Conservation (phyloP, 148 eudicot species). For the Selenicereus undatus region DNA sequence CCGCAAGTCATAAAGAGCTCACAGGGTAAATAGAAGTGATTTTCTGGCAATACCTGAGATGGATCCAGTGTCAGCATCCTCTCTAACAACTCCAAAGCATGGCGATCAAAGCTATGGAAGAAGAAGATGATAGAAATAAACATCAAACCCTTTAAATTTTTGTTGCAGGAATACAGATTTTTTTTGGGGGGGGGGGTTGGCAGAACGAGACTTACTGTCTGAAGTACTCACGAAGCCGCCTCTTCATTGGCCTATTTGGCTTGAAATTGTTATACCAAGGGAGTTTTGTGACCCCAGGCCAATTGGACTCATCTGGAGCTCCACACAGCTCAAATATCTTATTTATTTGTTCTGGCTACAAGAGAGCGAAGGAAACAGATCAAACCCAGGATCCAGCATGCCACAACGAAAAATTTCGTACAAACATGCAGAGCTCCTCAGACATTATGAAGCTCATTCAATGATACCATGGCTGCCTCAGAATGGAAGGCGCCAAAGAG, state of each 20-base stretch:
- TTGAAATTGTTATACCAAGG: conserved; percentile 82
- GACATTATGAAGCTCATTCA: neutral
- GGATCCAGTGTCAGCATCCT: conserved; percentile 92
- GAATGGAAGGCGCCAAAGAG: conserved; percentile 8
- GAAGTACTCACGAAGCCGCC: conserved; percentile 69
- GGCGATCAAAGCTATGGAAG: conserved; percentile 66
- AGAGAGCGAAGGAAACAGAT: conserved; percentile 11
- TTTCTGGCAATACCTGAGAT: conserved; percentile 45
- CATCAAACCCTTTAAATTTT: neutral
- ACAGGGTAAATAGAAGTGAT: conserved; percentile 7
- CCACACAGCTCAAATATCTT: conserved; percentile 89
- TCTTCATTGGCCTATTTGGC: conserved; percentile 71
- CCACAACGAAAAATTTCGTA: neutral
- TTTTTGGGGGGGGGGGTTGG: neutral
- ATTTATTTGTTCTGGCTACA: conserved; percentile 84
- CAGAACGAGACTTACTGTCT: conserved; percentile 52
- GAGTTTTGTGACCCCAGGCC: conserved; percentile 94
- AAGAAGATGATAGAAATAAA: conserved; percentile 3
- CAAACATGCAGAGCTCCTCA: neutral
- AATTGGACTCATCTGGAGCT: conserved; percentile 74
- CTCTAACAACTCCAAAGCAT: conserved; percentile 82
- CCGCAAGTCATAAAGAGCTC: neutral
- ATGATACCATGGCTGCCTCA: neutral
- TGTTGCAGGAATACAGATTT: neutral
- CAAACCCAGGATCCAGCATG: conserved; percentile 5